A percentile compares a stretch with the other conserved stretches of the same genome.
phyloP scores from a whole-genome alignment of 169 alveolate genomes.

The Cryptosporidium xiaoi region DNA sequence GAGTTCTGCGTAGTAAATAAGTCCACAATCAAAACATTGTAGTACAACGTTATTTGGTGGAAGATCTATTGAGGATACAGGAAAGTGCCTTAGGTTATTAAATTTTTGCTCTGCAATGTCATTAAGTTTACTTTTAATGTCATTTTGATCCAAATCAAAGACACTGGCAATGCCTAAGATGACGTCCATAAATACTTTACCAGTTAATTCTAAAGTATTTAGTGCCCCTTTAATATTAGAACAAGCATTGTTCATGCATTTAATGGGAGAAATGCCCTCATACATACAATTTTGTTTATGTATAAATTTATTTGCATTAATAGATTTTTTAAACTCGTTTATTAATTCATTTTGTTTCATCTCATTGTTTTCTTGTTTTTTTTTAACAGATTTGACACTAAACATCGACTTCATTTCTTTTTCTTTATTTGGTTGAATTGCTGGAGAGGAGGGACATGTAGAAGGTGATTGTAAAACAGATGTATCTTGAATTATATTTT shows the following conservation, averaged over 20 bases:
- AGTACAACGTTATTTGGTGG: conserved; percentile 64
- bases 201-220: conserved; percentile 27
- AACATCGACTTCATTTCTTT: conserved; percentile 48
- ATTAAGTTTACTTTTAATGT: not conserved
- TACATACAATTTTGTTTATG: not conserved
- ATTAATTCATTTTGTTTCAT: conserved; percentile 24
- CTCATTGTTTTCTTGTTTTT: conserved; percentile 3
- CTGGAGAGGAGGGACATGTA: not conserved
- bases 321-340: conserved; percentile 13
- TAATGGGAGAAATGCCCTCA: conserved; percentile 15
- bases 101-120: not conserved
- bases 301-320: too few relatives aligned
- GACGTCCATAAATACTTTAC: conserved; percentile 28
- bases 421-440: not conserved
- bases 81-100: conserved; percentile 29
- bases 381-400: conserved; percentile 38
- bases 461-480: not conserved
- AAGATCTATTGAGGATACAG: conserved; percentile 54
- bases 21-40: conserved; percentile 61
- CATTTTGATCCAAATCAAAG: conserved; percentile 41
- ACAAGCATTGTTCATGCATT: conserved; percentile 42
- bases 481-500: conserved; percentile 15
- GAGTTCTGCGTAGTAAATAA: conserved; percentile 37
- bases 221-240: conserved; percentile 53
- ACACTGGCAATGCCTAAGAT: conserved; percentile 15